These are phyloP conservation scores for Pelargonium nanum DNA, from an alignment of 345 rosid species.

Conservation along the genomic window DNA sequence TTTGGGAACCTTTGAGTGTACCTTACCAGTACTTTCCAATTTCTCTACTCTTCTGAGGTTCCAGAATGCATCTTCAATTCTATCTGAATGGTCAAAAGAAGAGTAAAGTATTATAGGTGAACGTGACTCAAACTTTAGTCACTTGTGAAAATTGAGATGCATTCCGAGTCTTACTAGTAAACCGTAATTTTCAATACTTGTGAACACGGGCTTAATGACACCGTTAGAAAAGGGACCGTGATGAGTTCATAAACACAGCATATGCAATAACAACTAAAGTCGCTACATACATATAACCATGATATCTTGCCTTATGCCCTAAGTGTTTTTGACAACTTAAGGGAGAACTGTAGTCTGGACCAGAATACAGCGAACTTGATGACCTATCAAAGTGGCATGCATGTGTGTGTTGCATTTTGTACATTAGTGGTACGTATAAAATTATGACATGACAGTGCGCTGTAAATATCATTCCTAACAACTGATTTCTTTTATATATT, in stretches of 20 bases:
- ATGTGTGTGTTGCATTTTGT: too few relatives aligned
- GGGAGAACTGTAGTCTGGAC: too few relatives aligned
- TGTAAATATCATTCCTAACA: too few relatives aligned
- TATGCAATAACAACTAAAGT: background rate
- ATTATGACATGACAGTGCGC: too few relatives aligned
- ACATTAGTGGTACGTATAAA: too few relatives aligned
- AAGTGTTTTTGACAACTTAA: too few relatives aligned
- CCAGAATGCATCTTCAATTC: constrained; percentile 72
- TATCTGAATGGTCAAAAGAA: constrained; percentile 35
- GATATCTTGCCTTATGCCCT: too few relatives aligned
- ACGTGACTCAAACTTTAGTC: background rate
- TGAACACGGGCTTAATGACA: background rate
- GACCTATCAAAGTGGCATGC: too few relatives aligned
- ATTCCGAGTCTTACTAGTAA: background rate
- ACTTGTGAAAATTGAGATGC: background rate
- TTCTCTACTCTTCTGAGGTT: constrained; percentile 47
- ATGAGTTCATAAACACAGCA: background rate
- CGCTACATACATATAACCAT: background rate
- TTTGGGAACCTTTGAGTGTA: constrained; percentile 17
- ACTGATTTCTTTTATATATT: too few relatives aligned
- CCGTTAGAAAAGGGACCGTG: background rate
- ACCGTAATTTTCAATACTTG: background rate
- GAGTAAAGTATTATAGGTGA: constrained; percentile 4
- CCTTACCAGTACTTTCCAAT: constrained; percentile 23
- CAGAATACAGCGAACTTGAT: too few relatives aligned